phyloP scores from a whole-genome alignment of 306 rosid genomes.

The Prunus armeniaca region DNA sequence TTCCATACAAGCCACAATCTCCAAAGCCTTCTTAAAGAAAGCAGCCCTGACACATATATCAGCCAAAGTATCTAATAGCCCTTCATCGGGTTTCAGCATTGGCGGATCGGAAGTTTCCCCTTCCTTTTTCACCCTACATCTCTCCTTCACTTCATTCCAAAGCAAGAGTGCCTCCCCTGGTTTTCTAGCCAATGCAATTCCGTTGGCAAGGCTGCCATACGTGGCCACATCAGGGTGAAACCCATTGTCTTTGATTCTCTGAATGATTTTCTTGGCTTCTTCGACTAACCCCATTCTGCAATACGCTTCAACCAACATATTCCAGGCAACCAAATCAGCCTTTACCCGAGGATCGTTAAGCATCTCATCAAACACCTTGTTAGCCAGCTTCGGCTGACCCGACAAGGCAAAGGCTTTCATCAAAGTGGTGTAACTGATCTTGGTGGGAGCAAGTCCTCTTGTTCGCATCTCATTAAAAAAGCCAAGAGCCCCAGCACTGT shows the following conservation, averaged over 20 bases:
- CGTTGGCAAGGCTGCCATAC: constrained; percentile 84
- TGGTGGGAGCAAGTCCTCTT: constrained; percentile 87
- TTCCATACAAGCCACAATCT: constrained; percentile 98
- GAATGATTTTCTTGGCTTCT: constrained; percentile 72
- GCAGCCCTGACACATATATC: constrained; percentile 98
- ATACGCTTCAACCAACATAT: constrained; percentile 94
- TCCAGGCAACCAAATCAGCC: constrained; percentile 84
- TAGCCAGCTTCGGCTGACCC: constrained; percentile 92
- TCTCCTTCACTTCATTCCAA: constrained; percentile 94
- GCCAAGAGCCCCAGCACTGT: constrained; percentile 81
- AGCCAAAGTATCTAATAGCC: constrained; percentile 80
- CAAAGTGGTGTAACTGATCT: constrained; percentile 92
- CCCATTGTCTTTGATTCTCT: constrained; percentile 79
- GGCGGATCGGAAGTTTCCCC: constrained; percentile 37
- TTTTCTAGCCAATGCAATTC: constrained; percentile 76
- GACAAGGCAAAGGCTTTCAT: constrained; percentile 92
- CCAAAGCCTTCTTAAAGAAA: constrained; percentile 84
- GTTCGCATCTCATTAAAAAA: constrained; percentile 91
- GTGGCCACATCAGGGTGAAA: constrained; percentile 74
- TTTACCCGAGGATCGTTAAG: constrained; percentile 68
- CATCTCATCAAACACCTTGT: constrained; percentile 88
- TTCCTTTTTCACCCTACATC: constrained; percentile 45
- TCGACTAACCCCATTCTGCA: constrained; percentile 78
- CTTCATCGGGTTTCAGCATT: constrained; percentile 84
- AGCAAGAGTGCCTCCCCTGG: constrained; percentile 95